Base-by-base conservation (phyloP, 2,329 filamentous ascomycete species). In the Stromatinia cepivora region DNA sequence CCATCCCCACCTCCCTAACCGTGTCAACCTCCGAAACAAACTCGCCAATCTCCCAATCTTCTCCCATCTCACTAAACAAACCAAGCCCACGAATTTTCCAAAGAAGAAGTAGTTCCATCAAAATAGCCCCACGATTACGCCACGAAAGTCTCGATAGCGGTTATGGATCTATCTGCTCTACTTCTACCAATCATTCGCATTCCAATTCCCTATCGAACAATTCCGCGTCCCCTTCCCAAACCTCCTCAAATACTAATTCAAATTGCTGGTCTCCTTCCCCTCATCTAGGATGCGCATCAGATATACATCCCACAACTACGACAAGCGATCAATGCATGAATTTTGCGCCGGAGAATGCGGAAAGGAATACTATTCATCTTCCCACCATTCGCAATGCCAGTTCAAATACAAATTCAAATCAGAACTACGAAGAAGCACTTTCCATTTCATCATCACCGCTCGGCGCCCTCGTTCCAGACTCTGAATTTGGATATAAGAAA, bases 141-240 rank as follows among this genome's bases (percentile, higher is more conserved):
- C 58, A 62, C 3, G 17, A 62, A 17, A 62, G 58, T 15, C 20
- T 48, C 20, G 58, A 62, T 4, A 62, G 58, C 3, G 58, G 58
- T 1, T 62, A 62, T 3, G 58, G 58, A 59, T 59, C 57, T 1
- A 25, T 58, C n/a, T 58, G 11, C 56, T 58, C 56, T 8, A 15
- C 36, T 15, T n/a, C 20, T 13, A 22, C 31, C 11, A 34, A 31
- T 36, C 53, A 56, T 15, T 42, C 39, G 13, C 11, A 42, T 48
- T 48, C 17, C 46, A 48, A 48, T 22, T n/a, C 46, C 9, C 17
- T 48, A 3, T n/a, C 20, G 34, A 57, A 15, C 2, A 42, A 58
- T 2, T 58, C 56, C 36, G 22, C 13, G 0, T 1, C 22, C 15
- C 11, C 34, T 42, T 58, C 56, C 36, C 34, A 39, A 25, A 58